Percentiles rank a stretch among this genome's conserved stretches.
Evolutionary conservation across 1,284 basidiomycete genomes (phyloP).

Genomic region (Gymnopus androsaceus): DNA sequence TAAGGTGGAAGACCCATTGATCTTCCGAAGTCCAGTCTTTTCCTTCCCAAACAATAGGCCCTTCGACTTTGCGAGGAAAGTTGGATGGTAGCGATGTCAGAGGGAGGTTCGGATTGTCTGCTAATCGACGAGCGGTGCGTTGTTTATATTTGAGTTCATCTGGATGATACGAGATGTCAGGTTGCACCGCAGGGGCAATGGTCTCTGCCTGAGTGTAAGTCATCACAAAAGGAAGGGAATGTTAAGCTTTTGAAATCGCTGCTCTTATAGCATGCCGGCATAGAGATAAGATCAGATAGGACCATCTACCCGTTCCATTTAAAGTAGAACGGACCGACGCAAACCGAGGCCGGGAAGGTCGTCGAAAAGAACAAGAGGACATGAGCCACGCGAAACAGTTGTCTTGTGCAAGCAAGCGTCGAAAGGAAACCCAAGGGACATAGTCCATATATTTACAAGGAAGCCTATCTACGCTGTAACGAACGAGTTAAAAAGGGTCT

Average conservation of each 20-base stretch:
- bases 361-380: too few species aligned
- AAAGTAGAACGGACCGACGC: too few species aligned
- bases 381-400: neutral
- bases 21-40: constrained; percentile 41
- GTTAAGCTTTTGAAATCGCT: neutral
- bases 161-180: constrained; percentile 45
- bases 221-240: neutral
- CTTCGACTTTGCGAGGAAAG: constrained; percentile 36
- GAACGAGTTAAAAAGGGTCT: too few species aligned
- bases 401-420: neutral
- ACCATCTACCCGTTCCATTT: too few species aligned
- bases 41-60: constrained; percentile 45
- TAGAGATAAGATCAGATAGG: too few species aligned
- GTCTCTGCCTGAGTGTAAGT: constrained; percentile 2
- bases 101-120: constrained; percentile 37
- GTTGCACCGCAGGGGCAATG: constrained; percentile 28
- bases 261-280: neutral
- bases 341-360: too few species aligned
- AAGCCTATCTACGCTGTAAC: too few species aligned
- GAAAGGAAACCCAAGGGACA: neutral
- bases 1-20: constrained; percentile 43
- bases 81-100: constrained; percentile 34
- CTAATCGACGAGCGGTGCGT: constrained; percentile 37
- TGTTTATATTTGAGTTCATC: constrained; percentile 38
- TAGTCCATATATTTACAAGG: neutral